These are phyloP conservation scores for Schizopora paradoxa DNA, from an alignment of 1,284 basidiomycete species.

Conservation along the genomic window DNA sequence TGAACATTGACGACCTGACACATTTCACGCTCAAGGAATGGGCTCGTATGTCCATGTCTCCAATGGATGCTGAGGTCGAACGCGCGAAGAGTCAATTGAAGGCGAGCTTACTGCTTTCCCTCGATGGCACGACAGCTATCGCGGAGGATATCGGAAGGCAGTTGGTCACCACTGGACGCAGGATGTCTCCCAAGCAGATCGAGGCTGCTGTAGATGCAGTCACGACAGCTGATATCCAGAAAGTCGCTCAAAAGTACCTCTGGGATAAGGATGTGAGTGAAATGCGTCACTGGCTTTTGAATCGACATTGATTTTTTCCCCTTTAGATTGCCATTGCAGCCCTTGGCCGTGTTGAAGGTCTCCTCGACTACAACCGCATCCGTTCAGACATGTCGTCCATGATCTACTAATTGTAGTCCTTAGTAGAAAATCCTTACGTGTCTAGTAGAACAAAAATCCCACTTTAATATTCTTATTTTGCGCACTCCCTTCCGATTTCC, in stretches of 20 bases:
- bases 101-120: constrained; percentile 83
- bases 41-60: constrained; percentile 91
- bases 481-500: no score
- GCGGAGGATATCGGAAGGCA: constrained; percentile 99
- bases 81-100: constrained; percentile 98
- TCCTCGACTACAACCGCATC: constrained; percentile 81
- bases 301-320: constrained; percentile 13
- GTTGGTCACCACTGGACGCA: constrained; percentile 88
- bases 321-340: constrained; percentile 75
- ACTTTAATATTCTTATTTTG: no score
- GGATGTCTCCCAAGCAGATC: constrained; percentile 90
- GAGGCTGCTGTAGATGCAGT: constrained; percentile 92
- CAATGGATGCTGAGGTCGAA: constrained; percentile 86
- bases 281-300: constrained; percentile 13
- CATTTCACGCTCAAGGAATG: constrained; percentile 97
- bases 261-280: constrained; percentile 90
- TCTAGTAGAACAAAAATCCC: no score
- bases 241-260: constrained; percentile 92
- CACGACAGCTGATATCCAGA: constrained; percentile 85
- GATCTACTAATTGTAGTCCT: constrained; percentile 53
- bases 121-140: constrained; percentile 94
- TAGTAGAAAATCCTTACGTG: no score
- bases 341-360: constrained; percentile 82
- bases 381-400: constrained; percentile 78
- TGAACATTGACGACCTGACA: constrained; percentile 88